Evolutionary conservation across 441 rosid species (phyloP).

Genomic region (Aleurites moluccanus): DNA sequence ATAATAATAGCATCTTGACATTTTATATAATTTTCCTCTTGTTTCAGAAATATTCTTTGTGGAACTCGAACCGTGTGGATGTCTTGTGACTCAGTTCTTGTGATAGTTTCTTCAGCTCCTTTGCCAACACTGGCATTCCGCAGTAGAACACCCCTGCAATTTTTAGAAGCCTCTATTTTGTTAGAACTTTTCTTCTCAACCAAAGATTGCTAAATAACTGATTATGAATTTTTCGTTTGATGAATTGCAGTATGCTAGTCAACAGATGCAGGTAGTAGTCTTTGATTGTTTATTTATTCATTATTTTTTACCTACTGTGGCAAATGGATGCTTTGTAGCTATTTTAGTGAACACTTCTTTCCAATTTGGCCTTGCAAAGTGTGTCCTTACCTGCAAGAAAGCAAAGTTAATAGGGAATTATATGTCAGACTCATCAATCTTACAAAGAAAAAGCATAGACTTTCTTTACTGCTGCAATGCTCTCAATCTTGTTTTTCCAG

Average conservation of each 20-base stretch:
- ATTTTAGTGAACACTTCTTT: constrained; percentile 75
- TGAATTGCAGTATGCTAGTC: background rate
- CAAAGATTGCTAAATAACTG: background rate
- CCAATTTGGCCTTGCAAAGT: constrained; percentile 98
- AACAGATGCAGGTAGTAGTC: background rate
- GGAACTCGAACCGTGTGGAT: constrained; percentile 83
- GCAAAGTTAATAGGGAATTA: background rate
- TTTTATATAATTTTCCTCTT: constrained; percentile 12
- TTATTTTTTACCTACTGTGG: constrained; percentile 67
- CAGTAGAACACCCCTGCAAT: constrained; percentile 93
- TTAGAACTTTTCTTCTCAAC: background rate
- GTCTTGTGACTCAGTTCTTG: constrained; percentile 74
- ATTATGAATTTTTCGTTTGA: background rate
- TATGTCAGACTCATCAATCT: background rate
- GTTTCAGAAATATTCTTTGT: constrained; percentile 78
- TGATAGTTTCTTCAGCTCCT: constrained; percentile 76
- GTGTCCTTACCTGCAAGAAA: constrained; percentile 83
- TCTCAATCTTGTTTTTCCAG: background rate
- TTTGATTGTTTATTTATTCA: background rate
- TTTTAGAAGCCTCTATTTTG: background rate
- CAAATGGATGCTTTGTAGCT: constrained; percentile 78
- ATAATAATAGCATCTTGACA: constrained; percentile 18
- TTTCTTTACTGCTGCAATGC: background rate
- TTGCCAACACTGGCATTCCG: constrained; percentile 87
- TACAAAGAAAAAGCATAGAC: background rate